These are phyloP conservation scores for Microsporum canis DNA, from an alignment of 2,329 filamentous ascomycete species.

Conservation along the genomic window DNA sequence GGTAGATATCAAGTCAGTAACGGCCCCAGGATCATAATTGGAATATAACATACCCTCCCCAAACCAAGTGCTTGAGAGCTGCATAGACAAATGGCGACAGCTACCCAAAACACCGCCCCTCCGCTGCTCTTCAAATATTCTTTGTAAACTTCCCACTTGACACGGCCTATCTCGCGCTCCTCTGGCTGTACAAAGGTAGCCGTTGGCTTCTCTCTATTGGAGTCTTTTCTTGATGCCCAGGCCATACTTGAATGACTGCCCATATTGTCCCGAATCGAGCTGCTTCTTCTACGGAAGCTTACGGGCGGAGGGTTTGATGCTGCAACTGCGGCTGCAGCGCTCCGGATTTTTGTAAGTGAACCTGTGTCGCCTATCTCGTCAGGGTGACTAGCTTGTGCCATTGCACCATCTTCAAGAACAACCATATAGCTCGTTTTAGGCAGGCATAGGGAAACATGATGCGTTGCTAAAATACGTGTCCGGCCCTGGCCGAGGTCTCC, in stretches of 20 bases:
- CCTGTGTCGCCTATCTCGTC: not conserved
- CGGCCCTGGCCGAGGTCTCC: slow-evolving; percentile 45
- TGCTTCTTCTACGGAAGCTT: not conserved
- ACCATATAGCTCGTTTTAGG: not conserved
- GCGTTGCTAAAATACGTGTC: slow-evolving; percentile 50
- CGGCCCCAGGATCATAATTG: not conserved
- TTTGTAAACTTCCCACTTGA: slow-evolving; percentile 1
- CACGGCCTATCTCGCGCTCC: not conserved
- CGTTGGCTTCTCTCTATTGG: not conserved
- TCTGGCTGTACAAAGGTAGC: not conserved
- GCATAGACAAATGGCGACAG: not conserved
- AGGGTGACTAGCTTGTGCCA: not conserved
- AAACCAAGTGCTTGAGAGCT: not conserved
- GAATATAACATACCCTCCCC: not conserved
- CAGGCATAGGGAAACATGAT: slow-evolving; percentile 57
- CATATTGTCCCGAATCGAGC: not conserved
- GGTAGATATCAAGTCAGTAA: not conserved
- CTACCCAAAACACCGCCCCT: not conserved
- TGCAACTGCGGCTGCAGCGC: not conserved
- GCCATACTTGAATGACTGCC: not conserved
- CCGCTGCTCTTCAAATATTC: slow-evolving; percentile 3
- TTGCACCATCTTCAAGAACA: not conserved
- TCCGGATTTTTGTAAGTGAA: not conserved
- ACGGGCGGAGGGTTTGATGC: not conserved
- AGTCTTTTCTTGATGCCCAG: slow-evolving; percentile 2